Evolutionary conservation across 208 protist species (phyloP).

Genomic region (Crithidia acanthocephali): DNA sequence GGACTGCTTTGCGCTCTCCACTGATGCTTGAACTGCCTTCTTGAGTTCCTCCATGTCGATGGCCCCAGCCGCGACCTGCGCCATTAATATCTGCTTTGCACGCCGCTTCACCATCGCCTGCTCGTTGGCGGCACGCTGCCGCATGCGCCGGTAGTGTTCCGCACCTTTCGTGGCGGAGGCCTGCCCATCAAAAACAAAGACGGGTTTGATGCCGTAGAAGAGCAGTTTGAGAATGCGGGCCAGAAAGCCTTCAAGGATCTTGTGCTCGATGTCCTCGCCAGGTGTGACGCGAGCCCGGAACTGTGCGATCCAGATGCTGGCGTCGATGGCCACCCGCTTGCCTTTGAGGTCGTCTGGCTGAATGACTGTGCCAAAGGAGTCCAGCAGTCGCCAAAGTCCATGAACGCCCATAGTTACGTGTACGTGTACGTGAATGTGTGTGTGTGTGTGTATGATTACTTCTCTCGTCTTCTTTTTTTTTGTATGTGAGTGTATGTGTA

Average conservation of each 20-base stretch:
- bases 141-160: constrained; percentile 61
- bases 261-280: constrained; percentile 57
- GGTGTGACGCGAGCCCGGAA: constrained; percentile 57
- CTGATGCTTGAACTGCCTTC: background rate
- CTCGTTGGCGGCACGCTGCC: constrained; percentile 39
- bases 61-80: constrained; percentile 64
- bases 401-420: constrained; percentile 79
- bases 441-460: constrained; percentile 6
- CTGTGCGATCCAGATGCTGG: constrained; percentile 90
- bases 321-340: constrained; percentile 83
- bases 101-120: constrained; percentile 46
- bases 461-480: too few species aligned
- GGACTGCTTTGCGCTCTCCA: too few species aligned
- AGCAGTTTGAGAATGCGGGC: constrained; percentile 87
- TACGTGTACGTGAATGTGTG: constrained; percentile 7
- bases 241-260: constrained; percentile 81
- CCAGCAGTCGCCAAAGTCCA: constrained; percentile 85
- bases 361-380: constrained; percentile 77
- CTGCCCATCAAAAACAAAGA: constrained; percentile 91
- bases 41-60: constrained; percentile 44
- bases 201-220: constrained; percentile 85
- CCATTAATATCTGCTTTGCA: constrained; percentile 72
- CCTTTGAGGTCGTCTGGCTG: constrained; percentile 68
- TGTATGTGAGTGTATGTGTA: background rate
- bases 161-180: constrained; percentile 58